phyloP scores from a whole-genome alignment of 169 alveolate genomes.

The Cryptosporidium viatorum region DNA sequence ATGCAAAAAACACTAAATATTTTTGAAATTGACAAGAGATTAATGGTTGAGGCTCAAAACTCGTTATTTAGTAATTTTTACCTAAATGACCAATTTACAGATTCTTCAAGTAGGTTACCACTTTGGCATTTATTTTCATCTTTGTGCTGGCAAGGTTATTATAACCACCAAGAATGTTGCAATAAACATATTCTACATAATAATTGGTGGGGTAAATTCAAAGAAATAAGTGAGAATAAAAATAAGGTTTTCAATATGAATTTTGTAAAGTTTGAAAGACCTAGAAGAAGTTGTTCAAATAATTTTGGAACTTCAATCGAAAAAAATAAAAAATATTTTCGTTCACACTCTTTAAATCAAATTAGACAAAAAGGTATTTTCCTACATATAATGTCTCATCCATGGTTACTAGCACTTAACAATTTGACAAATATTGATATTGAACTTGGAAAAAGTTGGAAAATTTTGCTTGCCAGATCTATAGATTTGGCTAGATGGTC shows the following conservation, averaged over 20 bases:
- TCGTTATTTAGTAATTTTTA: not conserved
- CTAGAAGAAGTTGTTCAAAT: slow-evolving; percentile 19
- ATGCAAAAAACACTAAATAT: not conserved
- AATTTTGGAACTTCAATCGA: not conserved
- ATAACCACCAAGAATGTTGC: slow-evolving; percentile 45
- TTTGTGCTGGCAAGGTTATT: slow-evolving; percentile 40
- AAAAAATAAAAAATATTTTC: not conserved
- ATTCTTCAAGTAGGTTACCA: not conserved
- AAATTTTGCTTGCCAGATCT: slow-evolving; percentile 29
- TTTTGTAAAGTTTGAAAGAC: slow-evolving; percentile 3
- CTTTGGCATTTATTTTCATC: slow-evolving; percentile 50
- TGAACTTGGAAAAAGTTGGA: slow-evolving; percentile 34
- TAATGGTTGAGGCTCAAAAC: slow-evolving; percentile 6
- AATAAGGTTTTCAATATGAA: not conserved
- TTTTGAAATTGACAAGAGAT: slow-evolving; percentile 19
- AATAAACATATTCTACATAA: slow-evolving; percentile 14
- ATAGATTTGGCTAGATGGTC: slow-evolving; percentile 51
- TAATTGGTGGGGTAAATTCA: slow-evolving; percentile 13
- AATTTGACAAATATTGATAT: slow-evolving; percentile 47
- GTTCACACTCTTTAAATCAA: not conserved
- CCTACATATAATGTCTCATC: slow-evolving; percentile 67
- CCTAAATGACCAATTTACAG: not conserved
- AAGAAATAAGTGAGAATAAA: not conserved
- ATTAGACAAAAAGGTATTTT: slow-evolving; percentile 7
- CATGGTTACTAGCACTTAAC: slow-evolving; percentile 49